Conservation (phyloP, 768 basidiomycete genomes). For the Suillus luteus region DNA sequence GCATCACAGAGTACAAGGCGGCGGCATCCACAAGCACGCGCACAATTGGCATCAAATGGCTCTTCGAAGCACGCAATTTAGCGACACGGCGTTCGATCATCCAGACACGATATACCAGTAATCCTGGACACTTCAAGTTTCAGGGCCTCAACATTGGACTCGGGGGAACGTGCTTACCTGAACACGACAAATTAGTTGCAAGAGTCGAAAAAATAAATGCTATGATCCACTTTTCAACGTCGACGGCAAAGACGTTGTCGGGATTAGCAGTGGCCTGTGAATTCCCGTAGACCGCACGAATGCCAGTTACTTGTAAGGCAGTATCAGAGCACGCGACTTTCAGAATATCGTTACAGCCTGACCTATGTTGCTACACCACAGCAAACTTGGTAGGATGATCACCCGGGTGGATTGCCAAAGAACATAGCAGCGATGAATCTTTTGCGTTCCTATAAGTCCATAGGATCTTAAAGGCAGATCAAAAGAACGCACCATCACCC, state of each 20-base stretch:
- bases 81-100: constrained; percentile 6
- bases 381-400: background rate
- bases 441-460: background rate
- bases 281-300: background rate
- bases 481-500: background rate
- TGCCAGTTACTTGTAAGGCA: background rate
- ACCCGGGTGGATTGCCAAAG: background rate
- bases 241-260: constrained; percentile 1
- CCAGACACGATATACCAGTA: constrained; percentile 12
- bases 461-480: background rate
- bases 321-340: background rate
- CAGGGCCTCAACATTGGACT: background rate
- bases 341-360: background rate
- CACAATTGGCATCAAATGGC: background rate
- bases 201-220: background rate
- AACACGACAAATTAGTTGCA: constrained; percentile 6
- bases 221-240: constrained; percentile 8
- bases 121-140: background rate
- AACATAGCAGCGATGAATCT: constrained; percentile 3
- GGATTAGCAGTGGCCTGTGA: constrained; percentile 5
- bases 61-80: background rate
- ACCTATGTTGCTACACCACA: background rate
- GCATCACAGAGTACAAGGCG: constrained; percentile 11
- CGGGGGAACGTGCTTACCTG: constrained; percentile 6
- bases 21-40: constrained; percentile 13